These are phyloP conservation scores for Pilaira anomala DNA, from an alignment of 192 early-diverging fungal genomes.

Conservation along the genomic window DNA sequence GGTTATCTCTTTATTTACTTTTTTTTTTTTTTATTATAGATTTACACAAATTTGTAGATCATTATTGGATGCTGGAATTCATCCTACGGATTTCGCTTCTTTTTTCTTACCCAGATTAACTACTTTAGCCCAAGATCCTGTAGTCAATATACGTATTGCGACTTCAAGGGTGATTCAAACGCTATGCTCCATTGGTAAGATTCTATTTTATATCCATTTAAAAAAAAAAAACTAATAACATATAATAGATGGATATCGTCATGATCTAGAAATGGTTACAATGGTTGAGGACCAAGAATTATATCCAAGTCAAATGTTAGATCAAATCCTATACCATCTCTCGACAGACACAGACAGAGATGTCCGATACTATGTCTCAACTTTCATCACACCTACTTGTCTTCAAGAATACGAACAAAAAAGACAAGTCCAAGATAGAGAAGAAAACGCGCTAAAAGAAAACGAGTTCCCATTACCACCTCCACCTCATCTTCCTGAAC, in stretches of 20 bases:
- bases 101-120: conserved; percentile 65
- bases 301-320: background rate
- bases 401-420: conserved; percentile 4
- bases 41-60: conserved; percentile 71
- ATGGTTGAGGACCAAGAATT: background rate
- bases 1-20: too few relatives aligned
- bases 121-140: conserved; percentile 54
- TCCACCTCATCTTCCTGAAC: too few relatives aligned
- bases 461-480: background rate
- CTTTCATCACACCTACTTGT: background rate
- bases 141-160: conserved; percentile 73
- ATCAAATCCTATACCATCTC: background rate
- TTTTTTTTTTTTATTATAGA: conserved; percentile 40
- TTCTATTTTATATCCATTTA: background rate
- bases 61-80: conserved; percentile 56
- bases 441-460: background rate
- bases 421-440: background rate
- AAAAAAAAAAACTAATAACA: background rate
- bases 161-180: conserved; percentile 52
- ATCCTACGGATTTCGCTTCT: conserved; percentile 61
- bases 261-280: background rate
- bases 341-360: conserved; percentile 1
- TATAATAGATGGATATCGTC: background rate
- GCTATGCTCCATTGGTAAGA: conserved; percentile 32
- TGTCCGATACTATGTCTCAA: background rate